Evolutionary conservation across 2,329 filamentous ascomycete species (phyloP).

Genomic region (Scedosporium dehoogii): DNA sequence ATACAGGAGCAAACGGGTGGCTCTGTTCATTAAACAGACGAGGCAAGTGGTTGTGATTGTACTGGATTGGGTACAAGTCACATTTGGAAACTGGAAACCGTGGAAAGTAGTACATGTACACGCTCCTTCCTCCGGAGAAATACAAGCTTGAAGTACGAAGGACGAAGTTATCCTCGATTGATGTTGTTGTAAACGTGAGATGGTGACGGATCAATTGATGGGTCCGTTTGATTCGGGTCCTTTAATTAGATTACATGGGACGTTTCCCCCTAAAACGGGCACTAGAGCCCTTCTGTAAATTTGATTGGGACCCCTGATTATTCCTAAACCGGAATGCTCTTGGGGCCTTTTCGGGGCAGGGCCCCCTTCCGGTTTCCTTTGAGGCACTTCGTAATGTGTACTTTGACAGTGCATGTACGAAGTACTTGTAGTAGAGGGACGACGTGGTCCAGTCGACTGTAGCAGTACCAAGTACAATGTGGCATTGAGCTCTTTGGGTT

Average conservation of each 20-base stretch:
- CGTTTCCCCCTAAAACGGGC: slow-evolving; percentile 2
- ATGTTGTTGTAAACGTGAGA: background rate
- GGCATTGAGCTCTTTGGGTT: background rate
- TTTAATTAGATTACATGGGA: slow-evolving; percentile 7
- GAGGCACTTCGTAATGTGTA: too few species aligned
- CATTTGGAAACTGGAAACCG: background rate
- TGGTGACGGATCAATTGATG: background rate
- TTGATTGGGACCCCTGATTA: background rate
- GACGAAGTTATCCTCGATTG: background rate
- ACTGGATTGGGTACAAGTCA: background rate
- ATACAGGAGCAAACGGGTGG: background rate
- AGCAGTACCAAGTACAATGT: background rate
- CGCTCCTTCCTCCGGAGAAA: background rate
- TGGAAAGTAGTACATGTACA: background rate
- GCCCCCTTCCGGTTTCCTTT: too few species aligned
- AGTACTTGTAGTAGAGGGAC: background rate
- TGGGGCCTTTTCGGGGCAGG: background rate
- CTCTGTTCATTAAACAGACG: background rate
- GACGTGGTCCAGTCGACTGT: background rate
- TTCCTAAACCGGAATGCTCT: background rate
- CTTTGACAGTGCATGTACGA: too few species aligned
- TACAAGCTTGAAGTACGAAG: background rate
- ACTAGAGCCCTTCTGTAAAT: slow-evolving; percentile 2
- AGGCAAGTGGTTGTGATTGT: background rate
- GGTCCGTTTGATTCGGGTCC: slow-evolving; percentile 3